Evolutionary conservation across 2,329 filamentous ascomycete genomes (phyloP).

Genomic region (Colletotrichum camelliae): DNA sequence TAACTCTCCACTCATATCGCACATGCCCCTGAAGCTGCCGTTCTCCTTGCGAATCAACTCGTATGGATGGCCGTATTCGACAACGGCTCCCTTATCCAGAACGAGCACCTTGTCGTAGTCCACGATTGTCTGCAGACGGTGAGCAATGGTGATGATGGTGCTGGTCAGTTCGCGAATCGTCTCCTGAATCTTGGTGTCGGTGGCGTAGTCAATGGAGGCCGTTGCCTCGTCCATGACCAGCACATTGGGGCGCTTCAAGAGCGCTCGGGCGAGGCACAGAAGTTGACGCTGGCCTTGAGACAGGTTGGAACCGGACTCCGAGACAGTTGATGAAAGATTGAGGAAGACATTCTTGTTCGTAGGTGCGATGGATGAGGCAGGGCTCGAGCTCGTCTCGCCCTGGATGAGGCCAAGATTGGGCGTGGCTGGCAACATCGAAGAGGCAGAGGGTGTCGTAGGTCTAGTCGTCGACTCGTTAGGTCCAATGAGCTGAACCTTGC

Average conservation of each 20-base stretch:
- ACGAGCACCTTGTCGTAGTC: constrained; percentile 98
- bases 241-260: constrained; percentile 90
- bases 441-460: constrained; percentile 28
- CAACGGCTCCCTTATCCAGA: constrained; percentile 83
- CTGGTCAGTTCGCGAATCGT: constrained; percentile 92
- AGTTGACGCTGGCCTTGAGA: constrained; percentile 97
- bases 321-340: constrained; percentile 81
- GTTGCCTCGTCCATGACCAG: constrained; percentile 99
- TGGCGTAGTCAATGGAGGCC: constrained; percentile 95
- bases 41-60: constrained; percentile 75
- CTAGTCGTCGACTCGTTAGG: constrained; percentile 51
- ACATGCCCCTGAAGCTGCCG: constrained; percentile 69
- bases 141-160: constrained; percentile 96
- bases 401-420: constrained; percentile 10
- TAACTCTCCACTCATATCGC: constrained; percentile 66
- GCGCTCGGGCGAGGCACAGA: constrained; percentile 87
- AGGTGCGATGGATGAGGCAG: constrained; percentile 35
- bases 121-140: constrained; percentile 93
- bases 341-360: constrained; percentile 96
- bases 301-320: constrained; percentile 91
- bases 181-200: constrained; percentile 94
- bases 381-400: constrained; percentile 11
- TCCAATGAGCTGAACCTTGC: constrained; percentile 86
- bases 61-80: constrained; percentile 92
- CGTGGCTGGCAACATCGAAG: constrained; percentile 15